These are phyloP conservation scores for Phytophthora foliorum DNA, from an alignment of 352 stramenopile genomes.

Conservation along the genomic window DNA sequence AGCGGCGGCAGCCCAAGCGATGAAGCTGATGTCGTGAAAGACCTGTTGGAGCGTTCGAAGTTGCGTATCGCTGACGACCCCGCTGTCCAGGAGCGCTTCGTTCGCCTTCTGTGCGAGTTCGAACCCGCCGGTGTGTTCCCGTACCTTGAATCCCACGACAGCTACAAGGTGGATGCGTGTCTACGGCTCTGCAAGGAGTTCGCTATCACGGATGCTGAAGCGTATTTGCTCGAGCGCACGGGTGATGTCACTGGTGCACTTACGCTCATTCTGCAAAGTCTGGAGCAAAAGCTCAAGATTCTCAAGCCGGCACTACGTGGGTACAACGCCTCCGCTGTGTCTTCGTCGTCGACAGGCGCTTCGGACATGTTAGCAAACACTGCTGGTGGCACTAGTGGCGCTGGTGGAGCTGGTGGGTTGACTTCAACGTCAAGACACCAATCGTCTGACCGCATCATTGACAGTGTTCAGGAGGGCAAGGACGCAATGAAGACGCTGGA, in stretches of 20 bases:
- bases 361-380: slow-evolving; percentile 48
- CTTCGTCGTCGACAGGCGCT: slow-evolving; percentile 36
- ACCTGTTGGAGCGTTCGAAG: slow-evolving; percentile 86
- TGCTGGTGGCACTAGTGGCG: slow-evolving; percentile 16
- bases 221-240: slow-evolving; percentile 94
- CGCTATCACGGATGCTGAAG: slow-evolving; percentile 87
- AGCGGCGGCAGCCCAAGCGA: slow-evolving; percentile 58
- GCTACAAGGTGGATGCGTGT: slow-evolving; percentile 89
- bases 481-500: slow-evolving; percentile 92
- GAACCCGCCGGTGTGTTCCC: slow-evolving; percentile 80
- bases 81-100: slow-evolving; percentile 86
- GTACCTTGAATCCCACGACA: slow-evolving; percentile 88
- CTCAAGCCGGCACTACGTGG: slow-evolving; percentile 88
- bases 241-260: slow-evolving; percentile 94
- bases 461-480: slow-evolving; percentile 77
- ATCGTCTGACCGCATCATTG: slow-evolving; percentile 83
- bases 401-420: slow-evolving; percentile 13
- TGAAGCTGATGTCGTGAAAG: slow-evolving; percentile 81
- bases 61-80: slow-evolving; percentile 84
- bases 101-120: slow-evolving; percentile 83
- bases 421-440: slow-evolving; percentile 54
- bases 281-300: slow-evolving; percentile 94
- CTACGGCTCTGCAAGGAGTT: slow-evolving; percentile 90
- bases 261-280: slow-evolving; percentile 92
- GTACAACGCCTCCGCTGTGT: slow-evolving; percentile 65